Conservation (phyloP, 306 rosid species). For the Pterocarpus macrocarpus region DNA sequence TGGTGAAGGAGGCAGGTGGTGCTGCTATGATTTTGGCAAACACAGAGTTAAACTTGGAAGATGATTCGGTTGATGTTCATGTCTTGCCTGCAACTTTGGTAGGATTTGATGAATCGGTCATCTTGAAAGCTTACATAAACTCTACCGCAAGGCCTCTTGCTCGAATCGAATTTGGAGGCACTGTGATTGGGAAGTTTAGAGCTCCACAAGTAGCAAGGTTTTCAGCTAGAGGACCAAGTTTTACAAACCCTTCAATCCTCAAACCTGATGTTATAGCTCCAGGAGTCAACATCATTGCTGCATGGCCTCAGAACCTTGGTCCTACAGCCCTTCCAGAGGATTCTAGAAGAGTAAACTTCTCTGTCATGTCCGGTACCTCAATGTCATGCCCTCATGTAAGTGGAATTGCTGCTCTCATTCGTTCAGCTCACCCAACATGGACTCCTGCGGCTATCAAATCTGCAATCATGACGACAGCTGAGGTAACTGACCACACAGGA, state of each 20-base stretch:
- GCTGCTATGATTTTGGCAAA: constrained; percentile 88
- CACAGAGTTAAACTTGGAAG: constrained; percentile 81
- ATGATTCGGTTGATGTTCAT: constrained; percentile 95
- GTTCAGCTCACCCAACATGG: constrained; percentile 81
- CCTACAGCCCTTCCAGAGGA: constrained; percentile 89
- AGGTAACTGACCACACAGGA: constrained; percentile 68
- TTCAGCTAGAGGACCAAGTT: constrained; percentile 92
- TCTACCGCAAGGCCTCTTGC: constrained; percentile 68
- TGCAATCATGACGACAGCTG: constrained; percentile 87
- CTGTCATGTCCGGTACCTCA: constrained; percentile 95
- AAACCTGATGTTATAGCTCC: constrained; percentile 97
- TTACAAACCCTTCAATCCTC: constrained; percentile 82
- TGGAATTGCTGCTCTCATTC: constrained; percentile 86
- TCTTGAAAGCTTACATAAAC: constrained; percentile 75
- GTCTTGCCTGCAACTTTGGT: constrained; percentile 87
- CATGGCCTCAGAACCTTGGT: constrained; percentile 98
- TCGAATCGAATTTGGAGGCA: constrained; percentile 77
- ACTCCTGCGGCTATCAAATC: constrained; percentile 84
- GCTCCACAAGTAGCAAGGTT: constrained; percentile 91
- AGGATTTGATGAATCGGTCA: constrained; percentile 80
- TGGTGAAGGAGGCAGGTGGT: constrained; percentile 89
- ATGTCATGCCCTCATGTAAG: constrained; percentile 97
- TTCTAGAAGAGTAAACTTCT: constrained; percentile 79
- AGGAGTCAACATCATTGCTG: constrained; percentile 94
- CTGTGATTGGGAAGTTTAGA: constrained; percentile 71